Conservation (phyloP, 2,329 filamentous ascomycete species). For the Colletotrichum neosansevieriae region DNA sequence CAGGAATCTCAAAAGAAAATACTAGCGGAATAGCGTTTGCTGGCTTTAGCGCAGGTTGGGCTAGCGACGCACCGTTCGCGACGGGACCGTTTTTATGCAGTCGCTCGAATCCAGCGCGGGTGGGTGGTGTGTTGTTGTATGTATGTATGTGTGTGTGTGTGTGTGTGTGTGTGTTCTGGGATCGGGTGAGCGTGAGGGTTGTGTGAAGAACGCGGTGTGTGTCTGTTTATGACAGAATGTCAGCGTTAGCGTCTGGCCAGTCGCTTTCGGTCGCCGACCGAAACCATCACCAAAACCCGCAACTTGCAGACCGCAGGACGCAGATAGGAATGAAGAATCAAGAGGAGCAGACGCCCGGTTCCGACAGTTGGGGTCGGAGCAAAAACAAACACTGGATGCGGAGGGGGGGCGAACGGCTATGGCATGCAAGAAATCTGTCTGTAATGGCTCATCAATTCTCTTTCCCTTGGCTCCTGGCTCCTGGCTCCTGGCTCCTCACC, state of each 20-base stretch:
- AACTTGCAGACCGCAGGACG: slow-evolving; percentile 13
- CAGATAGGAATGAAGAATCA: slow-evolving; percentile 1
- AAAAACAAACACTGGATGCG: slow-evolving; percentile 6
- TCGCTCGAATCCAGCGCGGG: neutral
- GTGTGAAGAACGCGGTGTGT: neutral
- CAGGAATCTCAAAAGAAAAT: neutral
- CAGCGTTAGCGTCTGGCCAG: slow-evolving; percentile 20
- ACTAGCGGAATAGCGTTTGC: slow-evolving; percentile 29
- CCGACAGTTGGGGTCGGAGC: slow-evolving; percentile 17
- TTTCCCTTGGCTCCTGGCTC: slow-evolving; percentile 7
- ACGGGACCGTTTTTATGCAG: slow-evolving; percentile 39
- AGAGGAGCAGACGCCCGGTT: slow-evolving; percentile 5
- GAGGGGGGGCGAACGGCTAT: neutral
- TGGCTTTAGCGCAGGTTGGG: slow-evolving; percentile 31
- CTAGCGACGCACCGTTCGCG: slow-evolving; percentile 39
- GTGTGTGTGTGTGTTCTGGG: slow-evolving; percentile 1
- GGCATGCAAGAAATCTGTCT: slow-evolving; percentile 17
- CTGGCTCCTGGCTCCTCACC: slow-evolving; percentile 8
- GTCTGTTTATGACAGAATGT: slow-evolving; percentile 21
- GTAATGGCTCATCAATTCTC: slow-evolving; percentile 23
- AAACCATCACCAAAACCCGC: slow-evolving; percentile 32
- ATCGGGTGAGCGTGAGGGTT: neutral
- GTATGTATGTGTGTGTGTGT: slow-evolving; percentile 10
- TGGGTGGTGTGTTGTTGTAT: slow-evolving; percentile 12
- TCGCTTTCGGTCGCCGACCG: slow-evolving; percentile 37